Evolutionary conservation across 2,329 filamentous ascomycete species (phyloP).

Genomic region (Fusarium oligoseptatum): DNA sequence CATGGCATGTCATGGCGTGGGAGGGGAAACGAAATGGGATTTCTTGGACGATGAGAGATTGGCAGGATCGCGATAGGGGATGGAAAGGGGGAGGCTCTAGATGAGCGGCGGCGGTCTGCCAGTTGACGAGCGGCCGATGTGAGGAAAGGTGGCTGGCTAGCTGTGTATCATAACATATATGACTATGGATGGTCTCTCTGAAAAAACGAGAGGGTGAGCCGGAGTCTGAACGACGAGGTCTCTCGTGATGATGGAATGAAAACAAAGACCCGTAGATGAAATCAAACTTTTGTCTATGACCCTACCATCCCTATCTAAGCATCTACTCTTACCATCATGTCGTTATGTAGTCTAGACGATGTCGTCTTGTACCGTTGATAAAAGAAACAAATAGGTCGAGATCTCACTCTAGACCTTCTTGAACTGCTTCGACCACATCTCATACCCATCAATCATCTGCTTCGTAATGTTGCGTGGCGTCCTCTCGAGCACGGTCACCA

Average conservation of each 20-base stretch:
- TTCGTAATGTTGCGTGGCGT: conserved; percentile 71
- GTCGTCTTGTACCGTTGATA: not conserved
- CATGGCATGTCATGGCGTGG: conserved; percentile 18
- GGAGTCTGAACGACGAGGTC: conserved; percentile 7
- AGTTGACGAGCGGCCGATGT: conserved; percentile 15
- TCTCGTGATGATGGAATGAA: conserved; percentile 39
- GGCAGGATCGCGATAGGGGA: conserved; percentile 36
- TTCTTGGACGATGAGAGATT: conserved; percentile 40
- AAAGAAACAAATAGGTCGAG: not conserved
- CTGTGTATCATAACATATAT: conserved; percentile 44
- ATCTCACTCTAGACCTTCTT: conserved; percentile 29
- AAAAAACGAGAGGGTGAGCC: conserved; percentile 22
- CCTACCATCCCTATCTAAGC: not conserved
- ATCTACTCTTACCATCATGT: not conserved
- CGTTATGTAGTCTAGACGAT: not conserved
- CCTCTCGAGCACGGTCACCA: conserved; percentile 57
- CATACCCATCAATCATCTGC: conserved; percentile 70
- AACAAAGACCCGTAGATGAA: conserved; percentile 20
- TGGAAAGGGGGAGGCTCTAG: not conserved
- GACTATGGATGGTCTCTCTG: conserved; percentile 27
- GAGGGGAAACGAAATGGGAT: not conserved
- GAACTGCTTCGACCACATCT: conserved; percentile 65
- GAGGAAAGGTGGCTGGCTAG: conserved; percentile 8
- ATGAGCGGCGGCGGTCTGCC: conserved; percentile 22
- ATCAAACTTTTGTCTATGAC: conserved; percentile 16